Evolutionary conservation across 345 rosid genomes (phyloP).

Genomic region (Carallia brachiata): DNA sequence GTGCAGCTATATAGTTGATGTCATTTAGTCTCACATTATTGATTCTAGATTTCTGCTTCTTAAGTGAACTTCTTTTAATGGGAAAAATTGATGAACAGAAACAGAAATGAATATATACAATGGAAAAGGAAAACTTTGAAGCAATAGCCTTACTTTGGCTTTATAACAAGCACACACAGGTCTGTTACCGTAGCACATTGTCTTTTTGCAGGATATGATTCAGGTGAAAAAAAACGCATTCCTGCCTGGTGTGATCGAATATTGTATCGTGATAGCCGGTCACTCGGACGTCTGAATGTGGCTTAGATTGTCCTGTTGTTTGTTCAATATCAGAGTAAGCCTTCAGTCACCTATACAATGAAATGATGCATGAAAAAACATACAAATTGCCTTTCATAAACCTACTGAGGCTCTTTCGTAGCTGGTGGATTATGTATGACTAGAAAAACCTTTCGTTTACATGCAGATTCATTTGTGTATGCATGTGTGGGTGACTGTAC

Average conservation of each 20-base stretch:
- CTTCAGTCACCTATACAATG: not conserved
- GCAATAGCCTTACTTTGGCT: too few relatives aligned
- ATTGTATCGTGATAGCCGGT: constrained; percentile 81
- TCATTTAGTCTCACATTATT: too few relatives aligned
- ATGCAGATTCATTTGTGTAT: not conserved
- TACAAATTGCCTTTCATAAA: not conserved
- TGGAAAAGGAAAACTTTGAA: not conserved
- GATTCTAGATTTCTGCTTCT: too few relatives aligned
- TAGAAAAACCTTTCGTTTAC: not conserved
- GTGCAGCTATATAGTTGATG: not conserved
- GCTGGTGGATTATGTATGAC: not conserved
- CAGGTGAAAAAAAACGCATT: constrained; percentile 97
- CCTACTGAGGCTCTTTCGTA: constrained; percentile 5
- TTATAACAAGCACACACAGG: not conserved
- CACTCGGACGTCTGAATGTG: constrained; percentile 58
- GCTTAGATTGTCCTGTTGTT: constrained; percentile 88
- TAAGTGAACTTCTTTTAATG: not conserved
- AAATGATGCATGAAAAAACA: not conserved
- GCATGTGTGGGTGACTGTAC: not conserved
- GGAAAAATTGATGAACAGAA: not conserved
- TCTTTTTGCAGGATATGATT: constrained; percentile 70
- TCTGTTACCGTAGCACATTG: constrained; percentile 2
- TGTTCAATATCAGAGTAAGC: constrained; percentile 64
- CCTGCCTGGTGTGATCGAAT: constrained; percentile 99
- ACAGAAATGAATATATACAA: not conserved